phyloP scores from a whole-genome alignment of 73 alveolate genomes.

The Stentor coeruleus region DNA sequence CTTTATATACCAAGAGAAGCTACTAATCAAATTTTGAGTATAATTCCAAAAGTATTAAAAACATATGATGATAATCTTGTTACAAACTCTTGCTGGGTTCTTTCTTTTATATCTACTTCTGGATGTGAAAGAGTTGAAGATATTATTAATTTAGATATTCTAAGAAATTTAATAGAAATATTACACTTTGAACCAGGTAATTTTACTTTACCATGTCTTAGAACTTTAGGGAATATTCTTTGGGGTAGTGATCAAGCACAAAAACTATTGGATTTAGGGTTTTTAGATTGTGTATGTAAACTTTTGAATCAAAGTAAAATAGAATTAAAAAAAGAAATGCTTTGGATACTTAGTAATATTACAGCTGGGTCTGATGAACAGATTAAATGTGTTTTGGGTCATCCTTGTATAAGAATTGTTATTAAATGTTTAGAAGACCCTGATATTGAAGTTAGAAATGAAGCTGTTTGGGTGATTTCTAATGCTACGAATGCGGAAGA shows the following conservation, averaged over 20 bases:
- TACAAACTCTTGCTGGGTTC: conserved; percentile 80
- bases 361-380: conserved; percentile 91
- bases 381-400: conserved; percentile 60
- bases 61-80: conserved; percentile 70
- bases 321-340: conserved; percentile 86
- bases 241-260: conserved; percentile 89
- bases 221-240: conserved; percentile 92
- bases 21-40: background rate
- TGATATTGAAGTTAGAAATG: conserved; percentile 61
- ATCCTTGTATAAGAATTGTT: conserved; percentile 44
- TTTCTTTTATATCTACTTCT: conserved; percentile 82
- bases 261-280: conserved; percentile 72
- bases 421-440: conserved; percentile 48
- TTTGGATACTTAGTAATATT: conserved; percentile 88
- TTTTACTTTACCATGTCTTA: conserved; percentile 70
- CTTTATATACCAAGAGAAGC: conserved; percentile 70
- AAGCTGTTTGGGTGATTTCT: conserved; percentile 84
- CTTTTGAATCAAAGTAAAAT: conserved; percentile 61
- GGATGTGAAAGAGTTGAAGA: conserved; percentile 72
- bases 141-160: conserved; percentile 63
- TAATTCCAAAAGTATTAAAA: conserved; percentile 28
- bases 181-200: conserved; percentile 56
- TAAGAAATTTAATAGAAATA: conserved; percentile 65
- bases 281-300: conserved; percentile 56
- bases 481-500: conserved; percentile 80